A percentile compares a stretch with the other conserved stretches of the same genome.
Evolutionary conservation across 106 monocot species (phyloP).

Genomic region (Cymbidium sinense): DNA sequence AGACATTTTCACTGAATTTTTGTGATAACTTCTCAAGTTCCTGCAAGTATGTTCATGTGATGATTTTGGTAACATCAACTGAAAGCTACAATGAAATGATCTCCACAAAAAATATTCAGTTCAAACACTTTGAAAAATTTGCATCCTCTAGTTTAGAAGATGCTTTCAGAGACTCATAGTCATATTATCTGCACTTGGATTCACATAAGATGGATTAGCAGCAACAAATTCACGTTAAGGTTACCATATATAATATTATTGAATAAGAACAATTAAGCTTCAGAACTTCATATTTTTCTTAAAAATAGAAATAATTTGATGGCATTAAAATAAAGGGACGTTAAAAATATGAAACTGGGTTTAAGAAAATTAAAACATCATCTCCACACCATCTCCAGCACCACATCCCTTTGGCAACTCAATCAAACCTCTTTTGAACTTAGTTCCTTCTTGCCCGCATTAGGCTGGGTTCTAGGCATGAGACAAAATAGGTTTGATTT

Average conservation of each 20-base stretch:
- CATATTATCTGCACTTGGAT: neutral
- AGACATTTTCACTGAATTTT: constrained; percentile 95
- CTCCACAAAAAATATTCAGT: neutral
- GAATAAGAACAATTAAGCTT: neutral
- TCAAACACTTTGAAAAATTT: neutral
- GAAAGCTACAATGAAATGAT: neutral
- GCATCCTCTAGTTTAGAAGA: neutral
- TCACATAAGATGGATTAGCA: neutral
- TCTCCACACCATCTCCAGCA: neutral
- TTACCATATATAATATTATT: neutral
- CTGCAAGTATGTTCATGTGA: constrained; percentile 31
- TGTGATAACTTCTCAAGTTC: constrained; percentile 84
- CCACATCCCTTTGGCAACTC: neutral
- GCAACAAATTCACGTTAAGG: neutral
- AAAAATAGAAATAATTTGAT: neutral
- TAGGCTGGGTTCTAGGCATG: neutral
- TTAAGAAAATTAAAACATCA: neutral
- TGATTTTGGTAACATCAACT: neutral
- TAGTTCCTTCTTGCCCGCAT: neutral
- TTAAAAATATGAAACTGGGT: neutral
- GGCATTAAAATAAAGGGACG: neutral
- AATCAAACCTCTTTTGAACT: neutral
- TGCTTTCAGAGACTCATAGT: neutral
- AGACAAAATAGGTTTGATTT: neutral
- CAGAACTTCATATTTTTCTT: neutral